A percentile compares a stretch with the other conserved stretches of the same genome.
phyloP scores from a whole-genome alignment of 2,329 filamentous ascomycete species.

The Trichophyton verrucosum region DNA sequence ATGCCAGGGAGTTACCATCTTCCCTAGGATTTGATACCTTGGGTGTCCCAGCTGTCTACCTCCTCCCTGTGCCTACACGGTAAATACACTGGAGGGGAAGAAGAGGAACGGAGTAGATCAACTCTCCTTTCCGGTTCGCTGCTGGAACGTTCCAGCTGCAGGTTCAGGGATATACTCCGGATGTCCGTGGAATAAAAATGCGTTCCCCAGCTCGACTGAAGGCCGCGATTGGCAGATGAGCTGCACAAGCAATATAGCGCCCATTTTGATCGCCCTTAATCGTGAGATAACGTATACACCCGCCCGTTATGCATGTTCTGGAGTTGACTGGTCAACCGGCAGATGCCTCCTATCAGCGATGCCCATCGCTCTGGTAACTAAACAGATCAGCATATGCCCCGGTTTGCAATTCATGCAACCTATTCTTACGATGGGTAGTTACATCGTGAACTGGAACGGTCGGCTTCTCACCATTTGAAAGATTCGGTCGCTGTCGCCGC shows the following conservation, averaged over 20 bases:
- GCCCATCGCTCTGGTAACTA: neutral
- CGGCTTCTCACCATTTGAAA: too few relatives aligned
- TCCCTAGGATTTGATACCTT: neutral
- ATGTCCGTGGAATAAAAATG: neutral
- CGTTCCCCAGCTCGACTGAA: neutral
- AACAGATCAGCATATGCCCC: neutral
- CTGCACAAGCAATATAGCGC: neutral
- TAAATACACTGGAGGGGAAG: neutral
- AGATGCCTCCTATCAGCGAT: neutral
- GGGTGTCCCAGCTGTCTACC: neutral
- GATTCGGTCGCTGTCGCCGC: too few relatives aligned
- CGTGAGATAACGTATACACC: neutral
- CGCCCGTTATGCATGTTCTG: neutral
- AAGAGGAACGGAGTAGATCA: neutral
- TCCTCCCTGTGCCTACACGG: neutral
- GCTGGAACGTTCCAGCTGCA: neutral
- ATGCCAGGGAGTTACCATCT: neutral
- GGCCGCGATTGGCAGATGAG: neutral
- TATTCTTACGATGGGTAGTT: neutral
- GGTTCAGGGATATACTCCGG: neutral
- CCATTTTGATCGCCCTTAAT: neutral
- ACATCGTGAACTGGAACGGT: too few relatives aligned
- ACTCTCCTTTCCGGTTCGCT: neutral
- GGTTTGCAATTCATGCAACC: neutral
- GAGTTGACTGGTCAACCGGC: neutral